phyloP scores from a whole-genome alignment of 768 basidiomycete species.

The Tulasnella sp. region DNA sequence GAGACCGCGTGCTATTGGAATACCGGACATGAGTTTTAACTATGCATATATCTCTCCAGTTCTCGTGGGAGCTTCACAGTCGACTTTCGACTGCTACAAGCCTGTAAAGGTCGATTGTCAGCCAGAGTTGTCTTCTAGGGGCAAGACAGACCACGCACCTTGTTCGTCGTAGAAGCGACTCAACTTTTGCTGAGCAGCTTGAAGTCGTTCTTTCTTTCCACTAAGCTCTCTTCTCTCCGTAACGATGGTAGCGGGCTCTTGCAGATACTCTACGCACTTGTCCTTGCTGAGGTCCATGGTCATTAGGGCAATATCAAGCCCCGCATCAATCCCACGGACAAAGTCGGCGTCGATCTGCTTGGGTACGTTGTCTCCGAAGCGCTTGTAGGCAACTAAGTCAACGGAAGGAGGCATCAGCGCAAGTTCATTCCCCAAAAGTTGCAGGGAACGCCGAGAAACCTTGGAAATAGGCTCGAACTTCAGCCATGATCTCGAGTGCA shows the following conservation, averaged over 20 bases:
- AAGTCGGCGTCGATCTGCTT: conserved; percentile 55
- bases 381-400: conserved; percentile 57
- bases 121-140: too few relatives aligned
- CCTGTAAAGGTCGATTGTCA: background rate
- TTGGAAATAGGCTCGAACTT: conserved; percentile 17
- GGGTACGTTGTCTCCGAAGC: conserved; percentile 55
- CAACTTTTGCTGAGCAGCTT: conserved; percentile 7
- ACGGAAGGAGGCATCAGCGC: background rate
- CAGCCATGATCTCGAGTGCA: conserved; percentile 18
- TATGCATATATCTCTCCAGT: too few relatives aligned
- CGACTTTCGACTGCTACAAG: too few relatives aligned
- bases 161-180: background rate
- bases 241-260: conserved; percentile 42
- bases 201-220: conserved; percentile 11
- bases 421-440: background rate
- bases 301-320: conserved; percentile 48
- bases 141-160: background rate
- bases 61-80: too few relatives aligned
- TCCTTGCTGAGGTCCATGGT: conserved; percentile 45
- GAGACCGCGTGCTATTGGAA: too few relatives aligned
- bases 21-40: too few relatives aligned
- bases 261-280: conserved; percentile 50
- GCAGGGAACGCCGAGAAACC: background rate
- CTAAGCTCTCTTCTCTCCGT: conserved; percentile 43
- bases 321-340: conserved; percentile 49